Conservation (phyloP, 768 basidiomycete species). For the Kwoniella heveanensis region DNA sequence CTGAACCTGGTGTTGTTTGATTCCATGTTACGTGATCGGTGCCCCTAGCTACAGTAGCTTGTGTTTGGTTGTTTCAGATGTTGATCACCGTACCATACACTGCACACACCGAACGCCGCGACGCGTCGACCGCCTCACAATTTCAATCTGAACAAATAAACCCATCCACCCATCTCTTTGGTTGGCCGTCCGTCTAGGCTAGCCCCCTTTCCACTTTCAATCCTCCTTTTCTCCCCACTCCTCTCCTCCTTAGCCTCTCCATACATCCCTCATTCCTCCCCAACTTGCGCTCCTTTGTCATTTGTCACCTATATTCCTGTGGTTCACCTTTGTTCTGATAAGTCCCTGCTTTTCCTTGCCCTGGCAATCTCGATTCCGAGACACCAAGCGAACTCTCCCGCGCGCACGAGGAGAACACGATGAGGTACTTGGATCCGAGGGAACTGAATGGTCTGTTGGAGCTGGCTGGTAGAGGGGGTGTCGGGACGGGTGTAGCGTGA, state of each 20-base stretch:
- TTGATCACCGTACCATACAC: conserved; percentile 1
- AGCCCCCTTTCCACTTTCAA: neutral
- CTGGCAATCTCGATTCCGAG: neutral
- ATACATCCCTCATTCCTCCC: too few relatives aligned
- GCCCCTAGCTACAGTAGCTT: too few relatives aligned
- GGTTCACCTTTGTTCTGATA: too few relatives aligned
- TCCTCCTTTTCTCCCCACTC: neutral
- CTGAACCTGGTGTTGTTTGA: neutral
- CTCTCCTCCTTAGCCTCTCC: too few relatives aligned
- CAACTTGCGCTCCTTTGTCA: too few relatives aligned
- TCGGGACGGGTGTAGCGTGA: conserved; percentile 48
- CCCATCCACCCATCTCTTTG: neutral
- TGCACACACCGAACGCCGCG: neutral
- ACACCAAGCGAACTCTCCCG: neutral
- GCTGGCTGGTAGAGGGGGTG: conserved; percentile 42
- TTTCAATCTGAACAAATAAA: neutral
- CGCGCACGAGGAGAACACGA: conserved; percentile 13
- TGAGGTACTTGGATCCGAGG: conserved; percentile 39
- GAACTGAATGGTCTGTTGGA: conserved; percentile 42
- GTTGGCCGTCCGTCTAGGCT: neutral
- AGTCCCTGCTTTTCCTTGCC: too few relatives aligned
- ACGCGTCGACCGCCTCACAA: neutral
- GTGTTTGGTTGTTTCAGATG: conserved; percentile 3
- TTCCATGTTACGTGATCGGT: neutral
- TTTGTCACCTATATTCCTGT: too few relatives aligned